A percentile compares a stretch with the other conserved stretches of the same genome.
Evolutionary conservation across 2,329 filamentous ascomycete genomes (phyloP).

Genomic region (Ophiostoma ulmi): DNA sequence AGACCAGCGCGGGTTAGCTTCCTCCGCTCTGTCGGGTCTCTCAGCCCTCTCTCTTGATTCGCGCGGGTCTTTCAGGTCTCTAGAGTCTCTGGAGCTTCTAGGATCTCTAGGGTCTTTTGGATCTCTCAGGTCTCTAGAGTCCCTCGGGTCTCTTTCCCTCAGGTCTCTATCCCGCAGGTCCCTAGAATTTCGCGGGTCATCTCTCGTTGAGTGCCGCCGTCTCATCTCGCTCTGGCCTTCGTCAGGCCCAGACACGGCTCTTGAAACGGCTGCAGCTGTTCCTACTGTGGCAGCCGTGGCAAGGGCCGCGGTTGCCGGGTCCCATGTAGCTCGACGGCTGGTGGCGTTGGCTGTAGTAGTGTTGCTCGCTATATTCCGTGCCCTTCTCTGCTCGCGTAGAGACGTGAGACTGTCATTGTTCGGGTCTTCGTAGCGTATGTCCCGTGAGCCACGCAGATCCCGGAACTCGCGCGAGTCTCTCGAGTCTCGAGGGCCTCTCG

Average conservation of each 20-base stretch:
- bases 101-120: not conserved
- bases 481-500: constrained; percentile 4
- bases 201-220: not conserved
- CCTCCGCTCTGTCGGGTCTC: not conserved
- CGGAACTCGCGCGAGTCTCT: constrained; percentile 14
- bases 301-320: constrained; percentile 6
- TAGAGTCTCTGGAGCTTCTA: not conserved
- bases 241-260: not conserved
- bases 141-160: not conserved
- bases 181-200: not conserved
- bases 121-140: not conserved
- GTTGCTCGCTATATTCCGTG: not conserved
- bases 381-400: constrained; percentile 18
- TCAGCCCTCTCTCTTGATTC: not conserved
- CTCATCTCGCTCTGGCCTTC: not conserved
- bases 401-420: constrained; percentile 11
- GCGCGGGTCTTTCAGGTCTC: not conserved
- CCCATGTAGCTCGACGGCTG: constrained; percentile 12
- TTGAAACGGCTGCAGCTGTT: not conserved
- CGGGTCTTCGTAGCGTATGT: constrained; percentile 12
- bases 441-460: constrained; percentile 17
- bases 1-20: constrained; percentile 3
- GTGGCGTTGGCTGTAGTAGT: not conserved
- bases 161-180: not conserved
- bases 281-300: constrained; percentile 10